A percentile compares a stretch with the other conserved stretches of the same genome.
These are phyloP conservation scores for Citrus hindsii DNA, from an alignment of 345 rosid genomes.

Conservation along the genomic window DNA sequence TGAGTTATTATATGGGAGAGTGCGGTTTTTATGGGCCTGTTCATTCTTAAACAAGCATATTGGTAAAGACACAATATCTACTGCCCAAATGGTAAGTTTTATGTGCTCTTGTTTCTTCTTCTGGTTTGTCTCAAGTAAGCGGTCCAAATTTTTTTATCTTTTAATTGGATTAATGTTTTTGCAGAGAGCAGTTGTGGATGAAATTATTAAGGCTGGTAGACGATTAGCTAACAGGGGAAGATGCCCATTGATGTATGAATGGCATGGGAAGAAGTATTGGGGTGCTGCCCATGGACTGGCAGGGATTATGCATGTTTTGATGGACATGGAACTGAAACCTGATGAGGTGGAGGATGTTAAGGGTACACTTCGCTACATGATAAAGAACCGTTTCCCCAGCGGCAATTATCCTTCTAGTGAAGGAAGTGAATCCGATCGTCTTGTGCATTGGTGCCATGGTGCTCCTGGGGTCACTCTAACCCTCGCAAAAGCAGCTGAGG, in stretches of 20 bases:
- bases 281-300: slow-evolving; percentile 79
- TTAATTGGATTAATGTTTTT: slow-evolving; percentile 15
- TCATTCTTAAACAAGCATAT: slow-evolving; percentile 60
- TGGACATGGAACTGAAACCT: slow-evolving; percentile 62
- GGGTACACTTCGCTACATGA: slow-evolving; percentile 59
- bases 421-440: slow-evolving; percentile 48
- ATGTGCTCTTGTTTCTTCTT: not conserved
- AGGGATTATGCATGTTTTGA: slow-evolving; percentile 63
- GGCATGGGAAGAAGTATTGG: slow-evolving; percentile 76
- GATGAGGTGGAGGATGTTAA: slow-evolving; percentile 61
- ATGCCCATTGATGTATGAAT: slow-evolving; percentile 71
- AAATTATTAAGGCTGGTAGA: slow-evolving; percentile 52
- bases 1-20: slow-evolving; percentile 63
- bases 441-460: slow-evolving; percentile 80
- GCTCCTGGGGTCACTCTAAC: slow-evolving; percentile 69
- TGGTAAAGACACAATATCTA: slow-evolving; percentile 47
- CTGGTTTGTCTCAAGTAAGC: not conserved
- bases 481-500: slow-evolving; percentile 67
- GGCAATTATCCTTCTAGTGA: slow-evolving; percentile 69
- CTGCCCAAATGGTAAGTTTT: slow-evolving; percentile 30
- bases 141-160: not conserved
- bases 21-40: slow-evolving; percentile 68
- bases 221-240: slow-evolving; percentile 33
- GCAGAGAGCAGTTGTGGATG: slow-evolving; percentile 53
- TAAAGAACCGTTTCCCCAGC: slow-evolving; percentile 47